Evolutionary conservation across 352 stramenopile genomes (phyloP), one percentile per base, ranked within the genome.

Genomic region (Globisporangium nodosum): DNA sequence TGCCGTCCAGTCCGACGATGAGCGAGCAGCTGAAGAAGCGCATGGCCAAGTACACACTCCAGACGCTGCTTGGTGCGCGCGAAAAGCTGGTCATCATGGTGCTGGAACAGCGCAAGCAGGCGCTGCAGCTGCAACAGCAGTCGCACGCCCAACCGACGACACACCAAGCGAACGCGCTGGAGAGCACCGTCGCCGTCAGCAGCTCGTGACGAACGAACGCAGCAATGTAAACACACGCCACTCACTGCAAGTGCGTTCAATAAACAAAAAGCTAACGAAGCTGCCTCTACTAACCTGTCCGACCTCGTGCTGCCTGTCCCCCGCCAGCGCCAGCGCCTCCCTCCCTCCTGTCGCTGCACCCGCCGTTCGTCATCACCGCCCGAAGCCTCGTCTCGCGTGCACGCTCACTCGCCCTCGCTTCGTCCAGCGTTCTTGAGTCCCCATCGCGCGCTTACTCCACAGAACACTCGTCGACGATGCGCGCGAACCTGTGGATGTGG

Each of bases 401-500:
- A 9, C 4, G 31, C 24, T 35, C 33, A 5, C 37, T 18, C 37
- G 13, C 33, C 9, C 33, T 43, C 37, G 16, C 37, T 18, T 18
- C 37, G 37, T 43, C 37, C 37, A 43, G 37, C 37, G 37, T 18
- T 43, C 37, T 43, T 5, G 37, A 43, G 37, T 43, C 37, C 12
- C 5, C 40, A 4, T 5, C 40, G 18, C 15, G 8, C 40, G 40
- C 37, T 58, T 84, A 77, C 64, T 63, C 70, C 49, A 78, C 69
- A 53, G 73, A 78, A 69, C 81, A 92, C 58, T 89, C 81, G 69
- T 94, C 84, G 54, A 95, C 85, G 65, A 93, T 88, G 61, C 86
- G 83, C 64, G 85, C 81, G 43, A 93, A 92, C 74, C 78, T 81
- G 63, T 92, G 73, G 70, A 95, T 95, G 77, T 95, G 84, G 72